Base-by-base conservation (phyloP, 768 basidiomycete species). In the Trametes cubensis region DNA sequence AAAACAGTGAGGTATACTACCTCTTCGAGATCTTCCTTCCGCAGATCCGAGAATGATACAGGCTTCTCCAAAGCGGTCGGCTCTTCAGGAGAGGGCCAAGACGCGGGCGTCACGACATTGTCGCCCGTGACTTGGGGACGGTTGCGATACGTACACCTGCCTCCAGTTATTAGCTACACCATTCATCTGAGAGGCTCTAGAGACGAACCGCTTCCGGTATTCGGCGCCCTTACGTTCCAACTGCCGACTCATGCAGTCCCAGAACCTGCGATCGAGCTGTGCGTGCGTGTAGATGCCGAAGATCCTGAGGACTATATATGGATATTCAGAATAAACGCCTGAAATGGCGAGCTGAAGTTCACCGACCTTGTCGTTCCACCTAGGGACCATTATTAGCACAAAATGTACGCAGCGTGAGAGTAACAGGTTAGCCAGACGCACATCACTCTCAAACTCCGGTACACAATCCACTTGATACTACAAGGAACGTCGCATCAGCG, bases 271-370 rank as follows among this genome's bases (percentile, higher is more conserved):
- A 47, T 79, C 76, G 34, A 83, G 66, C 61, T 83, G 80, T 0
- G 76, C 77, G 38, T 83, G 81, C 0, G 81, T 81, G 30, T 78
- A 82, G 11, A 85, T 76, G 0, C 81, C 82, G 53, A 82, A 83
- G 41, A 85, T 75, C 38, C 75, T 77, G 55, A 85, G 75, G 2
- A 73, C 84, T 83, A 53, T 6, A 6, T 42, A 18, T 30, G 4
- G 28, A 39, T 25, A n/a, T 14, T 30, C n/a, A 25, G 17, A 11
- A 4, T 39, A 8, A 14, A 14, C 18, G 20, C 10, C 30, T 6
- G 14, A 18, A 18, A 25, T 23, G 6, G 34, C n/a, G 21, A 53
- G 13, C 46, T 3, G 14, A 4, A 17, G 13, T 30, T 40, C 53
- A 25, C 13, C 34, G 11, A 80, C 79, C 77, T 75, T 78, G 80